phyloP scores from a whole-genome alignment of 2,329 filamentous ascomycete genomes.

The Juglanconis oblonga region DNA sequence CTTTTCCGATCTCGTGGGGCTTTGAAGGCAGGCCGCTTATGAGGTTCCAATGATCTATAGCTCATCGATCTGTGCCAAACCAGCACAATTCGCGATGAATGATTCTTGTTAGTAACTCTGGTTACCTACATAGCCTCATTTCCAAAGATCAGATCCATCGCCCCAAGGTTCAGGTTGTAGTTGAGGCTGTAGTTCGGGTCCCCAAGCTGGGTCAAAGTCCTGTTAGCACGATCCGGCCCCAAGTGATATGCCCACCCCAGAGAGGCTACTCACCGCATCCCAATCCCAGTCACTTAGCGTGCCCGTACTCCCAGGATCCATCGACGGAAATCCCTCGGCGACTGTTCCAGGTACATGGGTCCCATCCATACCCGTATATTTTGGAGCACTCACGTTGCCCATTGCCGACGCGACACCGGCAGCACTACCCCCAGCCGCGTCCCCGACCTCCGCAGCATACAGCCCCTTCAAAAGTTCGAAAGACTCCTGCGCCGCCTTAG shows the following conservation, averaged over 20 bases:
- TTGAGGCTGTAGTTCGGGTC: conserved; percentile 22
- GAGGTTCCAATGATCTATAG: no score
- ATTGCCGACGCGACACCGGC: not conserved
- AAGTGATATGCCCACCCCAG: not conserved
- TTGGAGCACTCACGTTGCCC: not conserved
- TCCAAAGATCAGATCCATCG: conserved; percentile 15
- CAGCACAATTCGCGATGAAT: no score
- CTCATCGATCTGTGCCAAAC: no score
- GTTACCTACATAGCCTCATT: not conserved
- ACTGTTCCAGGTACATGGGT: not conserved
- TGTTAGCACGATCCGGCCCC: not conserved
- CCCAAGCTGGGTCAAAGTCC: conserved; percentile 18
- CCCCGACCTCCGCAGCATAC: conserved; percentile 19
- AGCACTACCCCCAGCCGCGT: not conserved
- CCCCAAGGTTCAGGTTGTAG: conserved; percentile 20
- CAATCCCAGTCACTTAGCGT: conserved; percentile 20
- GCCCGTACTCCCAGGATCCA: not conserved
- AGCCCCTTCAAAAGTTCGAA: conserved; percentile 33
- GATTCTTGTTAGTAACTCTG: no score
- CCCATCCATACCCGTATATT: not conserved
- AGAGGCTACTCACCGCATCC: conserved; percentile 21
- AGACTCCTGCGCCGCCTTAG: conserved; percentile 32
- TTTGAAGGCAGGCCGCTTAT: no score
- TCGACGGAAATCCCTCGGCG: not conserved
- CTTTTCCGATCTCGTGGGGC: no score